A percentile compares a stretch with the other conserved stretches of the same genome.
Evolutionary conservation across 352 stramenopile genomes (phyloP).

Genomic region (Thalassiosira ordinaria): DNA sequence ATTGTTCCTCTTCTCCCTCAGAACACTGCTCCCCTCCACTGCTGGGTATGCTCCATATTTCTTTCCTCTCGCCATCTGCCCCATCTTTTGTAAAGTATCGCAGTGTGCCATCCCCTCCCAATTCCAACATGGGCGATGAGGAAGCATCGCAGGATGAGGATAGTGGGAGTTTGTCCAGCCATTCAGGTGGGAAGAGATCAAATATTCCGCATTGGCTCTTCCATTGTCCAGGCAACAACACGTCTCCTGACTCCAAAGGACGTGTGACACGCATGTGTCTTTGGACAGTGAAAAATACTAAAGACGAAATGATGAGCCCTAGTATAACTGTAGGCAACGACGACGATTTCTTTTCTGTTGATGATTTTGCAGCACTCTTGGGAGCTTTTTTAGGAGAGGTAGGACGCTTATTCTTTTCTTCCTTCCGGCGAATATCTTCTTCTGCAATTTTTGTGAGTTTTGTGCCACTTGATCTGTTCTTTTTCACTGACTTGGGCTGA

Average conservation of each 20-base stretch:
- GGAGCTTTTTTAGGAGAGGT: neutral
- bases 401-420: too few relatives aligned
- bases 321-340: constrained; percentile 38
- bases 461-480: constrained; percentile 5
- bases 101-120: constrained; percentile 46
- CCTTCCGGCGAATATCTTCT: constrained; percentile 19
- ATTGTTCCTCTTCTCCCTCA: constrained; percentile 17
- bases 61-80: constrained; percentile 25
- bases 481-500: constrained; percentile 8
- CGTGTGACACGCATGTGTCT: constrained; percentile 34
- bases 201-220: constrained; percentile 63
- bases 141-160: constrained; percentile 18
- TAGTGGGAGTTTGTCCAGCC: constrained; percentile 17
- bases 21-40: constrained; percentile 23
- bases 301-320: constrained; percentile 19
- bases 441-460: constrained; percentile 21
- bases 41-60: constrained; percentile 30
- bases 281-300: constrained; percentile 36
- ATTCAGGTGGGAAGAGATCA: constrained; percentile 42
- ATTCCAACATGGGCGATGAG: constrained; percentile 44
- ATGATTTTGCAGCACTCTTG: neutral
- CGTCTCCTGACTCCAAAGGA: constrained; percentile 35
- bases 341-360: constrained; percentile 16
- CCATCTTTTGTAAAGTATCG: constrained; percentile 45
- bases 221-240: constrained; percentile 55